Conservation (phyloP, 202 grass and related monocot species). For the Carex arenaria region DNA sequence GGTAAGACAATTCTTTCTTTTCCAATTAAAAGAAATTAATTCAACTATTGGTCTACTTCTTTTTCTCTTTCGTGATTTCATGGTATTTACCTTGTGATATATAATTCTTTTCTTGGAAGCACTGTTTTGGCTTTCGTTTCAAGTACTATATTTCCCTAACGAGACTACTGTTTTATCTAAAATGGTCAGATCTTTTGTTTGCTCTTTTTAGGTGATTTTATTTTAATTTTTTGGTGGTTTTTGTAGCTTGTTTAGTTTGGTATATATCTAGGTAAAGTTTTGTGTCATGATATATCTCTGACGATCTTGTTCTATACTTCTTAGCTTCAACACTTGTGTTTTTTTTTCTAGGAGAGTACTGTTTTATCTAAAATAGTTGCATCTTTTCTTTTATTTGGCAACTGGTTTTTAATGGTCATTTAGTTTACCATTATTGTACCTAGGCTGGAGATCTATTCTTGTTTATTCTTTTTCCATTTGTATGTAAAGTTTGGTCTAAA, state of each 20-base stretch:
- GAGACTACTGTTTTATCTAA: slow-evolving; percentile 13
- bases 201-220: not conserved
- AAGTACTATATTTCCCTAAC: slow-evolving; percentile 6
- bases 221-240: not conserved
- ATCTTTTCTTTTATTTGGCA: slow-evolving; percentile 12
- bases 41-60: not conserved
- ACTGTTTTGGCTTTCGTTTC: not conserved
- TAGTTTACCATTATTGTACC: slow-evolving; percentile 29
- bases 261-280: slow-evolving; percentile 19
- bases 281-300: slow-evolving; percentile 16
- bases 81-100: not conserved
- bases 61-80: not conserved
- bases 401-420: slow-evolving; percentile 8
- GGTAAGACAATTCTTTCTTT: slow-evolving; percentile 20
- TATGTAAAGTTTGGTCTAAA: slow-evolving; percentile 24
- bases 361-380: slow-evolving; percentile 13
- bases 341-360: slow-evolving; percentile 13
- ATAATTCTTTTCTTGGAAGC: not conserved
- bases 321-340: slow-evolving; percentile 3
- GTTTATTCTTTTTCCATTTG: slow-evolving; percentile 35
- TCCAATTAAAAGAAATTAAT: slow-evolving; percentile 16
- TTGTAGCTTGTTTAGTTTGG: not conserved
- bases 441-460: slow-evolving; percentile 26
- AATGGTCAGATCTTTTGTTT: slow-evolving; percentile 16
- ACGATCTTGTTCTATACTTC: not conserved